Base-by-base conservation (phyloP, 1,139 yeast genomes). In the Pichia sp. region DNA sequence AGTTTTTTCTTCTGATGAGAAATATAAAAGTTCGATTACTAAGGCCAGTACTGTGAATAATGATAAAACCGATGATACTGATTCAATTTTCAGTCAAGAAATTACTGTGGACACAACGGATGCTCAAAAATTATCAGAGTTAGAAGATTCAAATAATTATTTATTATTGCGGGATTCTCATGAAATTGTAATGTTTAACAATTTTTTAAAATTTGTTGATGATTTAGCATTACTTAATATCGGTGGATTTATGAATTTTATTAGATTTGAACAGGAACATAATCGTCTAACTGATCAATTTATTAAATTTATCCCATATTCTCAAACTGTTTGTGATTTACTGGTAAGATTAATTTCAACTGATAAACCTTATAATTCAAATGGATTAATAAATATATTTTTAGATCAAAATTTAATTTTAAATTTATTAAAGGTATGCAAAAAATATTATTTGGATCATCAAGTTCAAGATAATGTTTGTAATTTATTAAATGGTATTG, bases 191-290 rank as follows among this genome's bases (percentile, higher is more conserved):
- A 90, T 26, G 94, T 48, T 87, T 88, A 47, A 84, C 88, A 85
- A 84, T 66, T 89, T 94, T 67, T 84, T 94, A 76, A 90, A 89
- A 64, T 83, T 92, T 54, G 85, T 87, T 70, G 98, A 92, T 64
- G 90, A 89, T 59, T 71, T 94, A 56, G 72, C 94, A 47, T 92
- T 87, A 60, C 83, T 85, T 77, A 90, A 90, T 67, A 81, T 88
- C 53, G 86, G 83, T 55, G 88, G 83, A 56, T 77, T 85, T 78
- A 76, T 86, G 60, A 76, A 80, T 39, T 86, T 83, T 61, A 76
- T 86, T 18, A 56, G 65, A 44, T 61, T 58, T 48, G 66, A 63
- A 39, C 68, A 64, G 46, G 53, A 52, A 28, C 37, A 78, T 75
- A 56, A 72, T 72, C 51, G 81, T 75, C 70, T 86, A 52, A 84